These are phyloP conservation scores for Luvunga scandens DNA, from an alignment of 345 rosid species.

Conservation along the genomic window DNA sequence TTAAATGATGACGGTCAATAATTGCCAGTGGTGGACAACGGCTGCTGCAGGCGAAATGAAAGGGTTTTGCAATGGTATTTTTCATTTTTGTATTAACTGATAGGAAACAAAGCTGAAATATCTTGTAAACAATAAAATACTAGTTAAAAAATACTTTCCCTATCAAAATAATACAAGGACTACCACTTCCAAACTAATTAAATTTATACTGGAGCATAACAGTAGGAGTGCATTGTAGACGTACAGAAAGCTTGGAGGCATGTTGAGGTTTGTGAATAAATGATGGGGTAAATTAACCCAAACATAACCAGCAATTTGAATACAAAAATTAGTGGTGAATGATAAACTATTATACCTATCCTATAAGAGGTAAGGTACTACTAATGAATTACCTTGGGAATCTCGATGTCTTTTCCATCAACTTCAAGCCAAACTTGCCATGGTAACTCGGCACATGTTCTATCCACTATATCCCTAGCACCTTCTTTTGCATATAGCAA, in stretches of 20 bases:
- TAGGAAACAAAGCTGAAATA: too few species aligned
- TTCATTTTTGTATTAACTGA: too few species aligned
- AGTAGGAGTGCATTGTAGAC: neutral
- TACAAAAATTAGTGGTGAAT: neutral
- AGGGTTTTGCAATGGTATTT: too few species aligned
- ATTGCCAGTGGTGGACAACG: too few species aligned
- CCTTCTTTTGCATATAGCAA: conserved; percentile 88
- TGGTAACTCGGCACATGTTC: conserved; percentile 84
- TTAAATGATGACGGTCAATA: too few species aligned
- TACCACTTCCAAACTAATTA: neutral
- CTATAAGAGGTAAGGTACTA: too few species aligned
- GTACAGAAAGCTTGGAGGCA: neutral
- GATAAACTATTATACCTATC: neutral
- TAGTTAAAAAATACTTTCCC: too few species aligned
- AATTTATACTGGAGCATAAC: neutral
- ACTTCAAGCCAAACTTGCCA: conserved; percentile 91
- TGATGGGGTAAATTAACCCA: neutral
- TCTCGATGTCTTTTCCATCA: conserved; percentile 69
- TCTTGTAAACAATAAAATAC: too few species aligned
- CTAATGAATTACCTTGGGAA: conserved; percentile 90
- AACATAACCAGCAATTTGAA: neutral
- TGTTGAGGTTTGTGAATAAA: neutral
- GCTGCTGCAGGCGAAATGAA: too few species aligned
- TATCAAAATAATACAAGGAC: neutral
- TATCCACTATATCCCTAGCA: conserved; percentile 82